Evolutionary conservation across 1,284 basidiomycete species (phyloP).

Genomic region (Trametes versicolor): DNA sequence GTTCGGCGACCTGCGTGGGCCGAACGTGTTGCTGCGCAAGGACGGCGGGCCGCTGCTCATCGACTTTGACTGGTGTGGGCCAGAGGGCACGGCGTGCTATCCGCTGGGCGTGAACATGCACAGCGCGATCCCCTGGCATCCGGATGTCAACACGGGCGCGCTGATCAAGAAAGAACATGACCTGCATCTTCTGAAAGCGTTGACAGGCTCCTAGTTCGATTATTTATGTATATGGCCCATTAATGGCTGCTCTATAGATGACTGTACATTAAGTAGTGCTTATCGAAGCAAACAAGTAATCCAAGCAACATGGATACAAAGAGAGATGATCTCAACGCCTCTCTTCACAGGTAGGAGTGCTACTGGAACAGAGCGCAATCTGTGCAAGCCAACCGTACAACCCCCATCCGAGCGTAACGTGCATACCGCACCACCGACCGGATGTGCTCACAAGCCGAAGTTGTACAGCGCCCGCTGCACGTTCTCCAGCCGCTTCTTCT

Average conservation of each 20-base stretch:
- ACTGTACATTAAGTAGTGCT: too few relatives aligned
- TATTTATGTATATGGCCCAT: too few relatives aligned
- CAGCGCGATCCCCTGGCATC: constrained; percentile 13
- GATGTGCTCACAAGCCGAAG: constrained; percentile 40
- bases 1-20: constrained; percentile 37
- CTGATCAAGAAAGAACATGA: constrained; percentile 24
- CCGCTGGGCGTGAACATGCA: constrained; percentile 20
- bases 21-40: constrained; percentile 33
- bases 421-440: too few relatives aligned
- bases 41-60: constrained; percentile 34
- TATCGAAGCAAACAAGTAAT: too few relatives aligned
- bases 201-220: too few relatives aligned
- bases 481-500: constrained; percentile 44
- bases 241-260: too few relatives aligned
- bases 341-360: too few relatives aligned
- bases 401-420: too few relatives aligned
- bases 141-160: constrained; percentile 13
- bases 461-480: constrained; percentile 46
- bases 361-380: too few relatives aligned
- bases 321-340: too few relatives aligned
- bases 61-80: constrained; percentile 42
- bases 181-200: background rate
- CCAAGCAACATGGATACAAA: too few relatives aligned
- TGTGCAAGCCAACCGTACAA: too few relatives aligned
- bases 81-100: constrained; percentile 27